Evolutionary conservation across 2,329 filamentous ascomycete species (phyloP), one percentile per base, ranked within the genome.

Genomic region (Dactylellina parvicollis): DNA sequence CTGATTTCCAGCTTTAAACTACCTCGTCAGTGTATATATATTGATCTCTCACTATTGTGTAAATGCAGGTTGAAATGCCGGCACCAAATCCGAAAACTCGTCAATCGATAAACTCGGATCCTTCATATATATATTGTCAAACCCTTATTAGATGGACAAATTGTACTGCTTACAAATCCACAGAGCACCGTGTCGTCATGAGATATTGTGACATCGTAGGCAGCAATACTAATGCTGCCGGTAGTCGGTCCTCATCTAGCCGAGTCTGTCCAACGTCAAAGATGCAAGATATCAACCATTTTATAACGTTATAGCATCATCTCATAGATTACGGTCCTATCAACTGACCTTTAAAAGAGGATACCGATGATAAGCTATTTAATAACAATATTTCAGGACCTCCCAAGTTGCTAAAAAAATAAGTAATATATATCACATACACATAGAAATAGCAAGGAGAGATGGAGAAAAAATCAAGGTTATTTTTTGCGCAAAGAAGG

Each of bases 161-260:
- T 14, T 4, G 5, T 22, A 18, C 20, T 34, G 26, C 26, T 54
- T 54, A 54, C 16, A 36, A 54, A 50, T 46, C 42, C 18, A 3
- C 16, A 20, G 22, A 22, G 10, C 18, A n/a, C n/a, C n/a, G n/a
- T 26, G 18, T 4, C n/a, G 18, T 5, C 42, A 12, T 3, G 18
- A 4, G 14, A 8, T 26, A 9, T 14, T 8, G 42, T 8, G 7
- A 8, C 9, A 22, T 26, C 10, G 22, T 46, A 26, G 42, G 16
- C 42, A 26, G 42, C 57, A 30, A 52, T 38, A 49, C 28, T 47
- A 42, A 40, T n/a, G n/a, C 56, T 49, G 47, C 59, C 49, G 47
- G 47, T 28, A 12, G 30, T 46, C 24, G 42, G 52, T 20, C 36
- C 36, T 44, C 9, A 18, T 14, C 44, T 52, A 62, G 34, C 57